phyloP scores from a whole-genome alignment of 2,329 filamentous ascomycete genomes.

The Ophiosphaerella korrae region DNA sequence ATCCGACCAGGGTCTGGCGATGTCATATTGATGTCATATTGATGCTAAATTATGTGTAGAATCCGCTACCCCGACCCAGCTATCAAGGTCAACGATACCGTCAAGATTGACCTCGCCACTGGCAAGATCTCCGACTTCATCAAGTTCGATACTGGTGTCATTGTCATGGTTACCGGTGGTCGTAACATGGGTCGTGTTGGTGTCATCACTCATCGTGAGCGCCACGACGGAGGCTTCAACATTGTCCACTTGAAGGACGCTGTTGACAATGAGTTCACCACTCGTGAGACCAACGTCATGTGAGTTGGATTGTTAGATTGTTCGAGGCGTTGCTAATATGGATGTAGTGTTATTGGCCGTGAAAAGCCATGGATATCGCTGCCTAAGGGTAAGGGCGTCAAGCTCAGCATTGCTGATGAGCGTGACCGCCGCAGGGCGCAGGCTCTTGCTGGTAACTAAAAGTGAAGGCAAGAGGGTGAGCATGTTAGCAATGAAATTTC shows the following conservation, averaged over 20 bases:
- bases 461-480: constrained; percentile 17
- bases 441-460: constrained; percentile 59
- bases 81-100: constrained; percentile 99
- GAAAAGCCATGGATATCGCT: constrained; percentile 99
- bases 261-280: constrained; percentile 99
- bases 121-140: constrained; percentile 99
- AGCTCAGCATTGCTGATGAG: constrained; percentile 98
- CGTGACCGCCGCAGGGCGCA: constrained; percentile 91
- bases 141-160: constrained; percentile 97
- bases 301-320: constrained; percentile 19
- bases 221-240: constrained; percentile 99
- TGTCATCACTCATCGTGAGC: constrained; percentile 99
- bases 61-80: constrained; percentile 98
- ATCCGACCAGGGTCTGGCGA: constrained; percentile 98
- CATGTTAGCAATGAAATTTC: constrained; percentile 33
- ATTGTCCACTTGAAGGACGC: constrained; percentile 99
- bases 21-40: constrained; percentile 52
- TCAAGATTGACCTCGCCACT: constrained; percentile 96
- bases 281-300: constrained; percentile 99
- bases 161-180: constrained; percentile 98
- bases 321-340: constrained; percentile 14
- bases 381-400: constrained; percentile 99
- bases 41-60: constrained; percentile 61
- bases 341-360: constrained; percentile 76
- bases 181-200: constrained; percentile 99